Evolutionary conservation across 192 early-diverging fungal genomes (phyloP).

Genomic region (Phlyctochytrium bullatum): DNA sequence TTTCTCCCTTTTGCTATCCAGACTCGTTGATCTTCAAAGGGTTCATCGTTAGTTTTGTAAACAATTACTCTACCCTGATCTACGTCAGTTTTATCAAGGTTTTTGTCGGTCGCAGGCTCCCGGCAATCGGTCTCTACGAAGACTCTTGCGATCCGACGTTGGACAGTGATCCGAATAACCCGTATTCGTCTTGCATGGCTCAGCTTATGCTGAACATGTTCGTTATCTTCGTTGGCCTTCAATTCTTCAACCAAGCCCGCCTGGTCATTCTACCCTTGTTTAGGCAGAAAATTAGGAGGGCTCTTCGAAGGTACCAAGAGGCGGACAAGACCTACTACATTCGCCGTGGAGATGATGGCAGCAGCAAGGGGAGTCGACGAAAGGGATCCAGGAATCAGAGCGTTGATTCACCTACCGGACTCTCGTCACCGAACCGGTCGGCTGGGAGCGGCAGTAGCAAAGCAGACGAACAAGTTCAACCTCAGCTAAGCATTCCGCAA

Average conservation of each 20-base stretch:
- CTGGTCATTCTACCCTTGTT: slow-evolving; percentile 49
- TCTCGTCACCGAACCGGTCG: not conserved
- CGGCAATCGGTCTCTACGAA: slow-evolving; percentile 1
- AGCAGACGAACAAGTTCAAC: too few relatives aligned
- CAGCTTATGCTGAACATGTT: slow-evolving; percentile 60
- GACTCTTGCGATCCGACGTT: slow-evolving; percentile 12
- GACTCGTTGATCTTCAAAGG: slow-evolving; percentile 52
- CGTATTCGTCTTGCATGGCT: slow-evolving; percentile 36
- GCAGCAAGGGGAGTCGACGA: not conserved
- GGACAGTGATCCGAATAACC: not conserved
- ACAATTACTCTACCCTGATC: slow-evolving; percentile 60
- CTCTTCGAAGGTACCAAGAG: not conserved
- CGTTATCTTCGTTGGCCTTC: slow-evolving; percentile 60
- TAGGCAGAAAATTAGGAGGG: not conserved
- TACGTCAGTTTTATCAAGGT: slow-evolving; percentile 60
- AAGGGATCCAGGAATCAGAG: too few relatives aligned
- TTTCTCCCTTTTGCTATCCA: not conserved
- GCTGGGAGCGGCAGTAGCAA: too few relatives aligned
- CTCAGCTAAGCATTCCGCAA: slow-evolving; percentile 11
- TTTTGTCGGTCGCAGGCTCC: slow-evolving; percentile 12
- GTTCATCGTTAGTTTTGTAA: slow-evolving; percentile 61
- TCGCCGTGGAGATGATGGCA: not conserved
- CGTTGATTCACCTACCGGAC: too few relatives aligned
- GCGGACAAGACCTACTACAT: not conserved
- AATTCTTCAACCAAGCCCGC: slow-evolving; percentile 45